Percentiles rank a stretch among this genome's conserved stretches.
These are phyloP conservation scores for Flaveria sonorensis DNA, from an alignment of 129 eudicot genomes.

Conservation along the genomic window DNA sequence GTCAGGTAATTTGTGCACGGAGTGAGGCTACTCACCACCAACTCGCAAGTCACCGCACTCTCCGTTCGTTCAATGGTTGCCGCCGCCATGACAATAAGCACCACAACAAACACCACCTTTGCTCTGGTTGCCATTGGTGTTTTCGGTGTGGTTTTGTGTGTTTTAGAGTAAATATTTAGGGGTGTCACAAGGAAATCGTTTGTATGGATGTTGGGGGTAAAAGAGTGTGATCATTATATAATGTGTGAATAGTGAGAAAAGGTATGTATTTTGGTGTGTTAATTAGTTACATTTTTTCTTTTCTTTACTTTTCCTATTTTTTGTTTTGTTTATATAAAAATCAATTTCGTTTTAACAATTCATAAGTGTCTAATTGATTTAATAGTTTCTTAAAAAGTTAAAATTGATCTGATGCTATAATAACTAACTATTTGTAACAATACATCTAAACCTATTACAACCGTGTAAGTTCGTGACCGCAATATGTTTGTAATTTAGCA, in stretches of 20 bases:
- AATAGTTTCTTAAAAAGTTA: too few relatives aligned
- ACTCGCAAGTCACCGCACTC: slow-evolving; percentile 31
- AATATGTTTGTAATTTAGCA: too few relatives aligned
- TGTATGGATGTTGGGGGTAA: slow-evolving; percentile 21
- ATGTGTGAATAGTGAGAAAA: background rate
- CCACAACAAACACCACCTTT: slow-evolving; percentile 3
- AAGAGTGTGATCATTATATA: slow-evolving; percentile 21
- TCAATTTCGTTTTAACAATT: too few relatives aligned
- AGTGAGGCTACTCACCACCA: slow-evolving; percentile 36
- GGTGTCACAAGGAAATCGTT: background rate
- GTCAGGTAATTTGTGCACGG: slow-evolving; percentile 35
- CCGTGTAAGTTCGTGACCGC: too few relatives aligned
- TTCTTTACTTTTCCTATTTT: background rate
- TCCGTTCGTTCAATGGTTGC: slow-evolving; percentile 14
- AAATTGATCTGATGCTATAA: too few relatives aligned
- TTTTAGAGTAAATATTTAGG: background rate
- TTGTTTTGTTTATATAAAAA: background rate
- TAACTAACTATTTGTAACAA: too few relatives aligned
- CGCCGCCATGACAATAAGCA: slow-evolving; percentile 23
- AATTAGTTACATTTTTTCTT: background rate
- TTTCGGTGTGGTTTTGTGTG: background rate
- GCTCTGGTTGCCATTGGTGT: slow-evolving; percentile 22
- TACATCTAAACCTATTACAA: too few relatives aligned
- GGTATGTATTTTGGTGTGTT: slow-evolving; percentile 4
- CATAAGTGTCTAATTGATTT: too few relatives aligned